A percentile compares a stretch with the other conserved stretches of the same genome.
phyloP scores from a whole-genome alignment of 139 green algal species.

The Ostreobium quekettii region DNA sequence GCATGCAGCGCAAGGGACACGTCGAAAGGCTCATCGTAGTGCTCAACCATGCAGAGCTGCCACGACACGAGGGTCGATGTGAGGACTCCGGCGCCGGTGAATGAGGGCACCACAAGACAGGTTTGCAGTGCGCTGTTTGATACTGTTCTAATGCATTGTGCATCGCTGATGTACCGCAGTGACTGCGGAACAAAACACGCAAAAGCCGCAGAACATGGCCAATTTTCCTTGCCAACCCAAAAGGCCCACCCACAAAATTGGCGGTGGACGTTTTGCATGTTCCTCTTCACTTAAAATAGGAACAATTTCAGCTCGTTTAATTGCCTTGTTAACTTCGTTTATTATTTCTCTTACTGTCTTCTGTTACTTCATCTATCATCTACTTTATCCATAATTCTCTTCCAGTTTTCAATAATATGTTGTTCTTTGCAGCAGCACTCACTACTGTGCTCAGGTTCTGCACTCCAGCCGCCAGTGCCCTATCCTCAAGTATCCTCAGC shows the following conservation, averaged over 20 bases:
- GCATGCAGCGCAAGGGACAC: conserved; percentile 61
- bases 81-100: no score
- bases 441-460: conserved; percentile 30
- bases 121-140: no score
- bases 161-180: no score
- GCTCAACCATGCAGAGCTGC: conserved; percentile 42
- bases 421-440: background rate
- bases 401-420: background rate
- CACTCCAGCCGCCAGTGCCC: conserved; percentile 36
- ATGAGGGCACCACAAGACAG: no score
- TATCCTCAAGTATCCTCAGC: conserved; percentile 38
- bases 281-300: no score
- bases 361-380: background rate
- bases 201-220: background rate
- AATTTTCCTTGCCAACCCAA: no score
- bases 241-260: no score
- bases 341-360: background rate
- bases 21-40: conserved; percentile 42
- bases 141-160: no score
- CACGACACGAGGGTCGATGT: no score
- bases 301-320: no score
- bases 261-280: no score
- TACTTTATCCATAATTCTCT: background rate
- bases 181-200: background rate
- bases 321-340: background rate